A percentile compares a stretch with the other conserved stretches of the same genome.
Conservation (phyloP, 73 alveolate genomes). For the Paramecium primaurelia region DNA sequence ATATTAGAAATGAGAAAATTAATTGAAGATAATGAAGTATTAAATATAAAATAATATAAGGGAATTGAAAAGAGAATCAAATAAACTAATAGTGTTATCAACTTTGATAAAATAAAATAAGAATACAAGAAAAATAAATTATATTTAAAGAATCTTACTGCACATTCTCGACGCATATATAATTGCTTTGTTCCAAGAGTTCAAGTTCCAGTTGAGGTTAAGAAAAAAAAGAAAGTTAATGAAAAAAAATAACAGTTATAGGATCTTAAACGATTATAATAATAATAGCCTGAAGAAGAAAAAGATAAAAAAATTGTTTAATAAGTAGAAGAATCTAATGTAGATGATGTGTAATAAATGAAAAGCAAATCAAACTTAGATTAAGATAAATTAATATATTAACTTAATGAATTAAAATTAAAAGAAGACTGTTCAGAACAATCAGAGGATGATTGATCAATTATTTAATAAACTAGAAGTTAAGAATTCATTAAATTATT, state of each 20-base stretch:
- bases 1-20: constrained; percentile 33
- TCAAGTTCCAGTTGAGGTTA: not conserved
- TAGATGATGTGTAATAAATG: not conserved
- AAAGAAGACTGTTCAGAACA: not conserved
- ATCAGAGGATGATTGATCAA: constrained; percentile 30
- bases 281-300: not conserved
- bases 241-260: not conserved
- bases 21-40: constrained; percentile 50
- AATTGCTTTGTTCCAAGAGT: constrained; percentile 37
- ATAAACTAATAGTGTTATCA: not conserved
- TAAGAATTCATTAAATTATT: constrained; percentile 40
- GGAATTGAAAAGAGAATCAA: constrained; percentile 25
- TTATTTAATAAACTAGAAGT: constrained; percentile 31
- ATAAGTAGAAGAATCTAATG: not conserved
- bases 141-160: not conserved
- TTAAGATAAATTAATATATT: not conserved
- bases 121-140: constrained; percentile 30
- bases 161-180: constrained; percentile 10
- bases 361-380: constrained; percentile 19
- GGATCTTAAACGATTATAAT: not conserved
- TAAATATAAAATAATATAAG: not conserved
- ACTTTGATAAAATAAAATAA: constrained; percentile 27
- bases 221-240: not conserved
- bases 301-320: not conserved
- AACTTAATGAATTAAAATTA: not conserved